These are phyloP conservation scores for Coemansia guatemalensis DNA, from an alignment of 192 early-diverging fungal species.

Conservation along the genomic window DNA sequence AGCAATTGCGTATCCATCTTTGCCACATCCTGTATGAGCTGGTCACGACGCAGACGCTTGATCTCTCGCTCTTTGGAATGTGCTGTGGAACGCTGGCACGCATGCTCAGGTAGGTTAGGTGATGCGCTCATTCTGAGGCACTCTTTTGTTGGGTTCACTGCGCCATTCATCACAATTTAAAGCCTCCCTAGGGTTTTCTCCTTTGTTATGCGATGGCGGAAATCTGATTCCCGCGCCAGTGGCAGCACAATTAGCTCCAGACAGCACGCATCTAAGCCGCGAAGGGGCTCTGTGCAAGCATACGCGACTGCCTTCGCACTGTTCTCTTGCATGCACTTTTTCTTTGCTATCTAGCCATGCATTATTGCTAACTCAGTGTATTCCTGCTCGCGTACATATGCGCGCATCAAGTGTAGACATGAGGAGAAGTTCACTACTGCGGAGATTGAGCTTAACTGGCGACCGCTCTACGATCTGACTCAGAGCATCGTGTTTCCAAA, in stretches of 20 bases:
- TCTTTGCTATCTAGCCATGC: background rate
- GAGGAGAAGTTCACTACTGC: constrained; percentile 56
- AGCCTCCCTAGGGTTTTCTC: background rate
- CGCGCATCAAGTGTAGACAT: constrained; percentile 33
- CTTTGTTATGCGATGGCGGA: background rate
- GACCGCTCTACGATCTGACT: constrained; percentile 68
- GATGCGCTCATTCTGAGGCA: background rate
- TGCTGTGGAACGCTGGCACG: constrained; percentile 62
- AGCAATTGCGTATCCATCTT: constrained; percentile 24
- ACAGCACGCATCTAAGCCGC: background rate
- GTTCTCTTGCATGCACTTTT: background rate
- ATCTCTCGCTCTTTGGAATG: constrained; percentile 61
- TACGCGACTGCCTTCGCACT: background rate
- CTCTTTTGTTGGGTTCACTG: background rate
- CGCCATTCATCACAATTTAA: background rate
- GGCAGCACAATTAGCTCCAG: background rate
- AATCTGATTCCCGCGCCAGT: background rate
- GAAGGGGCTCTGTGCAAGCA: background rate
- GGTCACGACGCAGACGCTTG: constrained; percentile 63
- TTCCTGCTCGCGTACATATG: background rate
- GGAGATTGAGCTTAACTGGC: constrained; percentile 72
- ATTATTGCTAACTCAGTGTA: background rate
- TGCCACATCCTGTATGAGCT: constrained; percentile 65
- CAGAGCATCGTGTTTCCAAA: constrained; percentile 61
- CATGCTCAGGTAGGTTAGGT: constrained; percentile 63